Conservation (phyloP, 352 stramenopile genomes). For the Pilasporangium apinafurcum region DNA sequence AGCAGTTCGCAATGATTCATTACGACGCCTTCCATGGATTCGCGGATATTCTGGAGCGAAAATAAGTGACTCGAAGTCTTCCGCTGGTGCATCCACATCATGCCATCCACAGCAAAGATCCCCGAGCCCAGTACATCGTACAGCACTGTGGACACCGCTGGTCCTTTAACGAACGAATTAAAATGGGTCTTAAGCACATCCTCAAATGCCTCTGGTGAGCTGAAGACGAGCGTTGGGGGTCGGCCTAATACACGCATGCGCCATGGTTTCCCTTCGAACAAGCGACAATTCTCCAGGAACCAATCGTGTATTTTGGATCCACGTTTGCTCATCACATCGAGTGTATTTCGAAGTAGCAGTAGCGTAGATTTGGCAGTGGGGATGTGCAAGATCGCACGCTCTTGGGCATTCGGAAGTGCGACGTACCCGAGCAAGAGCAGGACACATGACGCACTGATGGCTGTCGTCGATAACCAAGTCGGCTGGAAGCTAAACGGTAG, state of each 20-base stretch:
- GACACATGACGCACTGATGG: too few relatives aligned
- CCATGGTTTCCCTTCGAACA: slow-evolving; percentile 20
- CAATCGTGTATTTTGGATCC: slow-evolving; percentile 47
- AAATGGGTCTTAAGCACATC: slow-evolving; percentile 43
- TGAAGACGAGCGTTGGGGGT: slow-evolving; percentile 15
- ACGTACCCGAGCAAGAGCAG: slow-evolving; percentile 1
- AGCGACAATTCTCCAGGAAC: slow-evolving; percentile 42
- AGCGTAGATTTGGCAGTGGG: slow-evolving; percentile 39
- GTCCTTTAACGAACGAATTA: slow-evolving; percentile 44
- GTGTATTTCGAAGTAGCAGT: slow-evolving; percentile 44
- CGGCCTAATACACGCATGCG: slow-evolving; percentile 2
- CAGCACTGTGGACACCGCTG: slow-evolving; percentile 10
- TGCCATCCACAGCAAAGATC: slow-evolving; percentile 48
- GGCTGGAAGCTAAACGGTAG: too few relatives aligned
- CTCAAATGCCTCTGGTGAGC: slow-evolving; percentile 13
- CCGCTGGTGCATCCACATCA: slow-evolving; percentile 42
- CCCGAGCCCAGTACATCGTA: slow-evolving; percentile 41
- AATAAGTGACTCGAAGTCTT: slow-evolving; percentile 81
- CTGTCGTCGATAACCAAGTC: too few relatives aligned
- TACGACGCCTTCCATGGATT: slow-evolving; percentile 22
- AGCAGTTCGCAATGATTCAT: slow-evolving; percentile 8
- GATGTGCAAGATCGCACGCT: background rate
- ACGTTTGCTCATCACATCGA: slow-evolving; percentile 37
- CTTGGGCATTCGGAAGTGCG: background rate
- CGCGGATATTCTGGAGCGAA: slow-evolving; percentile 24